Base-by-base conservation (phyloP, 2,329 filamentous ascomycete species). In the Neospermospora avenae region DNA sequence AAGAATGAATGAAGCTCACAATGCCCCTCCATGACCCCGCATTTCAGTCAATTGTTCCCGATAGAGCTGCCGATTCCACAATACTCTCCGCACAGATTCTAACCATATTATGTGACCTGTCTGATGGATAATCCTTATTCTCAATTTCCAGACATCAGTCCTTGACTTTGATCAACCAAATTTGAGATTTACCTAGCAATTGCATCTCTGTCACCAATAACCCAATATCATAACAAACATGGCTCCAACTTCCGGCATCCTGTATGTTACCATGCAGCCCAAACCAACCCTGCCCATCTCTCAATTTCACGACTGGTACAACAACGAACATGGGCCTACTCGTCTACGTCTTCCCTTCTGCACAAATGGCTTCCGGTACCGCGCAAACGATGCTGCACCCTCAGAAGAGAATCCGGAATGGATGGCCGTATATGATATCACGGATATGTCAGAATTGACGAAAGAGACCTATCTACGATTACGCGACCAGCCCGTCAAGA, bases 241-340 rank as follows among this genome's bases (percentile, higher is more conserved):
- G 63, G 41, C 63, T 44, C 58, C 59, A 31, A 56, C 62, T 41
- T 83, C 83, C 10, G 91, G 91, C 61, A 85, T 92, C 69, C 85
- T 96, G 71, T 91, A 88, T 73, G 91, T 96, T 67, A 92, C 90
- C 16, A 96, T 96, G 88, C 86, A 93, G 75, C 90, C 91, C 68
- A 81, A 83, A 73, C 81, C 66, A 80, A 91, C 68, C 79, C 86
- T 73, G 20, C 55, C 69, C 58, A 75, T 81, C 51, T 79, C 84
- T 63, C 85, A 90, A 70, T 96, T 96, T 76, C 89, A 96, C 75
- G 90, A 96, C 73, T 93, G 90, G 90, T 96, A 96, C 79, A 93
- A 96, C 78, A 95, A 92, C 74, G 91, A 96, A 77, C 91, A 96
- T 76, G 91, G 91, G 57, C 91, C 91, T 18, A 84, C 86, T 16